Percentiles rank a stretch among this genome's conserved stretches.
These are phyloP conservation scores for Warburgia ugandensis DNA, from an alignment of 164 flowering plant genomes.

Conservation along the genomic window DNA sequence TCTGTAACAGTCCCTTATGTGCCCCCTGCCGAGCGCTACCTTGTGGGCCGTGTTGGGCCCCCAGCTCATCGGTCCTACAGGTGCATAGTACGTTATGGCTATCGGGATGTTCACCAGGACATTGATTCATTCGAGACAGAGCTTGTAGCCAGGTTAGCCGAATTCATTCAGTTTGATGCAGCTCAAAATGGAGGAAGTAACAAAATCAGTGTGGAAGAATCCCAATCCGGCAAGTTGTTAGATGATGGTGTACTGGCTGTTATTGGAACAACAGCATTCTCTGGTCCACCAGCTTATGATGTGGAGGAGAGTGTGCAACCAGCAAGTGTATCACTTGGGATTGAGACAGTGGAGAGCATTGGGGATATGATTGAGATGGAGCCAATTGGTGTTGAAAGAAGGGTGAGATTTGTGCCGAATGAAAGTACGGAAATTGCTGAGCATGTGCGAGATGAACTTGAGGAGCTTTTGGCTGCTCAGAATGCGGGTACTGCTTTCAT, in stretches of 20 bases:
- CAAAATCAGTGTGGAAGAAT: slow-evolving; percentile 25
- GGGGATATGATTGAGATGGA: slow-evolving; percentile 59
- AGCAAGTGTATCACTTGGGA: slow-evolving; percentile 56
- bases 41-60: slow-evolving; percentile 87
- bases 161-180: slow-evolving; percentile 62
- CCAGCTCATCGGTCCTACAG: slow-evolving; percentile 70
- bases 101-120: slow-evolving; percentile 89
- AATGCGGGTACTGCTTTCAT: slow-evolving; percentile 86
- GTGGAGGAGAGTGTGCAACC: slow-evolving; percentile 49
- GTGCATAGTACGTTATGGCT: slow-evolving; percentile 88
- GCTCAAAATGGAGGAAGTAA: too few relatives aligned
- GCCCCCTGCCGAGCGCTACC: slow-evolving; percentile 70
- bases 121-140: slow-evolving; percentile 76
- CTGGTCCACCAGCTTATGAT: slow-evolving; percentile 35
- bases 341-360: slow-evolving; percentile 45
- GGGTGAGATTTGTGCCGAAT: slow-evolving; percentile 59
- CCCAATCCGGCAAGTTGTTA: slow-evolving; percentile 24
- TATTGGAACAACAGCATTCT: slow-evolving; percentile 47
- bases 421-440: slow-evolving; percentile 16
- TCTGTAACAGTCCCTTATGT: slow-evolving; percentile 80
- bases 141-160: slow-evolving; percentile 51
- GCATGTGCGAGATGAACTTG: slow-evolving; percentile 48
- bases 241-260: slow-evolving; percentile 52
- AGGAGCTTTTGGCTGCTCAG: slow-evolving; percentile 56
- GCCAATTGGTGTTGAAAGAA: slow-evolving; percentile 18